These are phyloP conservation scores for Wickerhamiella azyma DNA, from an alignment of 805 yeast genomes.

Conservation along the genomic window DNA sequence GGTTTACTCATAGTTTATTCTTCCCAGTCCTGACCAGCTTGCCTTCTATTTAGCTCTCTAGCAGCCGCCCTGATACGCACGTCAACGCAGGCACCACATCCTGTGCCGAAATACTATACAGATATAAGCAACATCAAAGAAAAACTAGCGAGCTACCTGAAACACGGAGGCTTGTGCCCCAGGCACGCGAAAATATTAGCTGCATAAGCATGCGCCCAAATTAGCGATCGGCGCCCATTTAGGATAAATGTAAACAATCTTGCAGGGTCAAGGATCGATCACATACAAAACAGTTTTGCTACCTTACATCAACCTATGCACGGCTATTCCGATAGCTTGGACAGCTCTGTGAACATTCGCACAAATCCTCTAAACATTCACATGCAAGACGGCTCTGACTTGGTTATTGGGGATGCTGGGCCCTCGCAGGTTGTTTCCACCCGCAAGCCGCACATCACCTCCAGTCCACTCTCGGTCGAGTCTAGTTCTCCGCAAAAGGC, in stretches of 20 bases:
- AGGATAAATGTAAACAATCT: constrained; percentile 8
- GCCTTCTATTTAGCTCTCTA: too few relatives aligned
- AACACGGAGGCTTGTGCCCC: too few relatives aligned
- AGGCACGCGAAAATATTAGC: background rate
- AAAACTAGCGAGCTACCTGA: background rate
- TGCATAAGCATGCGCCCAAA: constrained; percentile 5
- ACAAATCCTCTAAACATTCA: constrained; percentile 26
- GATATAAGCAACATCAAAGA: too few relatives aligned
- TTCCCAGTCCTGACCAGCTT: too few relatives aligned
- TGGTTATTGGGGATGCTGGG: constrained; percentile 14
- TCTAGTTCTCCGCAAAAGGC: background rate
- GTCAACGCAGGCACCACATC: too few relatives aligned
- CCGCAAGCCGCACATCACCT: constrained; percentile 6
- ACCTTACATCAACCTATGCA: constrained; percentile 14
- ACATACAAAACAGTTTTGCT: background rate
- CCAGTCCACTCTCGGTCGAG: constrained; percentile 1
- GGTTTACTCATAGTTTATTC: too few relatives aligned
- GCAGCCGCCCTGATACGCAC: too few relatives aligned
- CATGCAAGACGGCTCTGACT: constrained; percentile 24
- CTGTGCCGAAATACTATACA: too few relatives aligned
- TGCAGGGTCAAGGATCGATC: background rate
- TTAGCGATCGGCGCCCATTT: background rate
- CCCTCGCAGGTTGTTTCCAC: constrained; percentile 9
- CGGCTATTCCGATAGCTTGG: constrained; percentile 17
- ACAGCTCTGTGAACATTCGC: constrained; percentile 20